Percentiles rank a stretch among this genome's conserved stretches.
These are phyloP conservation scores for Raphanus hybrid DNA, from an alignment of 441 rosid genomes.

Conservation along the genomic window DNA sequence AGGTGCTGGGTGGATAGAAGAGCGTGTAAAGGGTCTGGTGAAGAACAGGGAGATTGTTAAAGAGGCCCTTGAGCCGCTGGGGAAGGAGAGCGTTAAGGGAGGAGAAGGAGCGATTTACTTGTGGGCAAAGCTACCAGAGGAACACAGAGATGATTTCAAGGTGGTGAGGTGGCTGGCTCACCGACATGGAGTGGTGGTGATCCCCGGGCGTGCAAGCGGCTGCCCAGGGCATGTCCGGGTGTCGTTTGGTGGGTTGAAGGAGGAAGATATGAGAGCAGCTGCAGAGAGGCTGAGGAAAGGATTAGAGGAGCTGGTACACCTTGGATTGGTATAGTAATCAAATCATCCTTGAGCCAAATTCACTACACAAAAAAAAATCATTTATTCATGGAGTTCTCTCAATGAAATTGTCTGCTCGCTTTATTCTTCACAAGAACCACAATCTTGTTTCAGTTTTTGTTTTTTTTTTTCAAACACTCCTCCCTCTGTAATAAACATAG, in stretches of 20 bases:
- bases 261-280: slow-evolving; percentile 71
- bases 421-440: slow-evolving; percentile 15
- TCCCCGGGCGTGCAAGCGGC: slow-evolving; percentile 89
- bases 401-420: neutral
- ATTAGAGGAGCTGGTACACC: slow-evolving; percentile 68
- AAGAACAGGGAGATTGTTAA: slow-evolving; percentile 75
- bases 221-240: slow-evolving; percentile 85
- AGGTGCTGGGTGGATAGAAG: slow-evolving; percentile 81
- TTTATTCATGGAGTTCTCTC: neutral
- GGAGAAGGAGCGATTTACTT: slow-evolving; percentile 98
- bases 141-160: slow-evolving; percentile 48
- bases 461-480: neutral
- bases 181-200: slow-evolving; percentile 80
- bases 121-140: slow-evolving; percentile 94
- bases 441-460: slow-evolving; percentile 15
- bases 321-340: slow-evolving; percentile 55
- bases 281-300: slow-evolving; percentile 45
- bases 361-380: neutral
- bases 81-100: slow-evolving; percentile 78
- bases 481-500: slow-evolving; percentile 18
- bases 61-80: slow-evolving; percentile 82
- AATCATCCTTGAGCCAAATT: neutral
- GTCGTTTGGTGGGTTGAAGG: slow-evolving; percentile 83
- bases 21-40: slow-evolving; percentile 73
- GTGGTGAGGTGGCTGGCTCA: slow-evolving; percentile 91